Conservation (phyloP, 495 filamentous ascomycete species). For the Bryoglossum gracile region DNA sequence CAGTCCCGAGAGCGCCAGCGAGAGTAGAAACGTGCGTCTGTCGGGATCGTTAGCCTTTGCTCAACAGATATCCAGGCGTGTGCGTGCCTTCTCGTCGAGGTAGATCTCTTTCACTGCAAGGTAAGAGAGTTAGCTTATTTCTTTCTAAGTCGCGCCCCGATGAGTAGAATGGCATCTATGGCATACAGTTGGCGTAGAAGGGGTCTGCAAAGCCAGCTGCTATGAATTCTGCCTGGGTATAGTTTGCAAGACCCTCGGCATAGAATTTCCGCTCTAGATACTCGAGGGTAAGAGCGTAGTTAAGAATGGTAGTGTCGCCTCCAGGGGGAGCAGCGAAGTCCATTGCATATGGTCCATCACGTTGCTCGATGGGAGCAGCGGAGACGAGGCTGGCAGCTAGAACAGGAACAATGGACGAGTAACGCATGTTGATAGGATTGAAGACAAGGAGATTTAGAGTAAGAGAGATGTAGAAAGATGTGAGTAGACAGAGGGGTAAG, state of each 20-base stretch:
- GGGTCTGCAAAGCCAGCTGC: constrained; percentile 42
- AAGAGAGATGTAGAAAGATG: background rate
- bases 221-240: constrained; percentile 41
- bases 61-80: background rate
- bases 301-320: constrained; percentile 23
- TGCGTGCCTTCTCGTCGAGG: constrained; percentile 13
- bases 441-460: background rate
- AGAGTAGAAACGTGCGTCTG: constrained; percentile 39
- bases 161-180: no score
- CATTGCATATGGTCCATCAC: background rate
- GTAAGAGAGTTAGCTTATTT: no score
- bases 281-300: constrained; percentile 33
- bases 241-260: constrained; percentile 48
- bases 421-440: constrained; percentile 14
- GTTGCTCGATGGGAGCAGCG: constrained; percentile 10
- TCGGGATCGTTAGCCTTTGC: constrained; percentile 20
- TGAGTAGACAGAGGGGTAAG: constrained; percentile 1
- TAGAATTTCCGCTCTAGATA: constrained; percentile 48
- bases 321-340: constrained; percentile 21
- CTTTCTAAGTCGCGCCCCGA: no score
- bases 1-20: constrained; percentile 27
- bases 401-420: constrained; percentile 4
- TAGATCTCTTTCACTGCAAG: constrained; percentile 29
- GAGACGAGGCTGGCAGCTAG: constrained; percentile 3
- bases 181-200: constrained; percentile 49